phyloP scores from a whole-genome alignment of 176 grass and related monocot species.

The Thinopyrum elongatum region DNA sequence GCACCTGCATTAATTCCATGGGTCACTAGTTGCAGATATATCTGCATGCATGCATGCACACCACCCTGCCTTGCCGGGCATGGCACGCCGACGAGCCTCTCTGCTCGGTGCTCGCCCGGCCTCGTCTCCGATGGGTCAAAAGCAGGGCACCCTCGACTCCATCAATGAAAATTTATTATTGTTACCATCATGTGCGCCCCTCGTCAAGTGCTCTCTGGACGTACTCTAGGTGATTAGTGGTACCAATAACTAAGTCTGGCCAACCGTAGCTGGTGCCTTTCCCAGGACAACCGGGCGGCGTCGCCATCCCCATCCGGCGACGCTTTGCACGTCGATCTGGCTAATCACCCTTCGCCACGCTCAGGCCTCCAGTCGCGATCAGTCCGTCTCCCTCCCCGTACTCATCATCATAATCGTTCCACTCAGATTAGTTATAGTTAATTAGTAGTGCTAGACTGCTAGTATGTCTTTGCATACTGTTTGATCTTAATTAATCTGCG shows the following conservation, averaged over 20 bases:
- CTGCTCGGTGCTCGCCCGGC: neutral
- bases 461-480: neutral
- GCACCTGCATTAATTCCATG: neutral
- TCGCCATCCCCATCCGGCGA: neutral
- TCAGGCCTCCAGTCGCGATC: neutral
- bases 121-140: slow-evolving; percentile 10
- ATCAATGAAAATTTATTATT: neutral
- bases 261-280: neutral
- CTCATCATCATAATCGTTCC: neutral
- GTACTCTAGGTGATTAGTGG: neutral
- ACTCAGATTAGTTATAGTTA: neutral
- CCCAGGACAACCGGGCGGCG: neutral
- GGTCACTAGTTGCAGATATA: neutral
- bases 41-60: slow-evolving; percentile 2
- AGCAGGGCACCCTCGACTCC: neutral
- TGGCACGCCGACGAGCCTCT: neutral
- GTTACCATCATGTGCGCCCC: neutral
- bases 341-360: slow-evolving; percentile 15
- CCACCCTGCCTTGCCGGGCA: slow-evolving; percentile 21
- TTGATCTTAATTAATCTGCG: neutral
- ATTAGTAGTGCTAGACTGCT: neutral
- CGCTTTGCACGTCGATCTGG: neutral
- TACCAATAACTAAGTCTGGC: neutral
- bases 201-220: neutral
- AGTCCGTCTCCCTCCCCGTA: neutral